A percentile compares a stretch with the other conserved stretches of the same genome.
phyloP scores from a whole-genome alignment of 805 yeast species.

The Pichia thaimueangensis region DNA sequence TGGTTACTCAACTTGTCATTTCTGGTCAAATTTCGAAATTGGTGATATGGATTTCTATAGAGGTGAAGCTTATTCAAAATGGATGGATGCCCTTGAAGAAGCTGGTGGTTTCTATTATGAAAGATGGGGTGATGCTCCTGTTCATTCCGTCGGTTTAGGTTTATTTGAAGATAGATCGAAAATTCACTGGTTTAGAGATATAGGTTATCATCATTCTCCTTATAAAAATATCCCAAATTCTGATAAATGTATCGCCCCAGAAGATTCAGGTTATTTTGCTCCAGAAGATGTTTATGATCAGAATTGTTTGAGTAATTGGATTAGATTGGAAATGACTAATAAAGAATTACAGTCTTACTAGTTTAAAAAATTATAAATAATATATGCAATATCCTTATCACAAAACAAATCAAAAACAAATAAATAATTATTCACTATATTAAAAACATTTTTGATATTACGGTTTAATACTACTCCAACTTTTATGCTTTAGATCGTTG shows the following conservation, averaged over 20 bases:
- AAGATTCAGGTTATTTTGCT: constrained; percentile 30
- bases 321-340: constrained; percentile 32
- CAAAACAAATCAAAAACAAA: no score
- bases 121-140: constrained; percentile 94
- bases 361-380: no score
- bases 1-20: constrained; percentile 63
- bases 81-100: constrained; percentile 62
- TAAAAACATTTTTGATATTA: no score
- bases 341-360: constrained; percentile 26
- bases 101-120: constrained; percentile 84
- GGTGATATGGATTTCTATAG: constrained; percentile 79
- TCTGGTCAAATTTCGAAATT: constrained; percentile 86
- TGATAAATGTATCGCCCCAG: constrained; percentile 37
- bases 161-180: constrained; percentile 63
- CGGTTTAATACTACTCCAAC: no score
- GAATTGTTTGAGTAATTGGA: constrained; percentile 32
- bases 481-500: no score
- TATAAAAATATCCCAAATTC: constrained; percentile 74
- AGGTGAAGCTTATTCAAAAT: constrained; percentile 58
- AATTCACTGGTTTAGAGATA: constrained; percentile 83
- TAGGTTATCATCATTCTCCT: constrained; percentile 72
- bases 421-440: no score
- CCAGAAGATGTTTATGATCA: constrained; percentile 30
- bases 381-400: no score
- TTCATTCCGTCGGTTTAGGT: constrained; percentile 69